These are phyloP conservation scores for Eucalyptus sp. DNA, from an alignment of 345 rosid species.

Conservation along the genomic window DNA sequence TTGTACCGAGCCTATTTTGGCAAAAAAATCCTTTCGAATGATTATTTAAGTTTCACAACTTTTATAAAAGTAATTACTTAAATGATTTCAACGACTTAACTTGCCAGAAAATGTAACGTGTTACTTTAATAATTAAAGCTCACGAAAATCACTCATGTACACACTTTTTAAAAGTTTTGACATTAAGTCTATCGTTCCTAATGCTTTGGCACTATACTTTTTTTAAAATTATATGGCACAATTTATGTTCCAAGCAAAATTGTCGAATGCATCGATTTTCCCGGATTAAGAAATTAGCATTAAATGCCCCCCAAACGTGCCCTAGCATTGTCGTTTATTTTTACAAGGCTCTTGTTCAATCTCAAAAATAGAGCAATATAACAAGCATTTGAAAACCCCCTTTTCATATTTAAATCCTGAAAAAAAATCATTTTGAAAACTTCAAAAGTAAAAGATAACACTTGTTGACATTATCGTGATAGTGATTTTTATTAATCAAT, in stretches of 20 bases:
- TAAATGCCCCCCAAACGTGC: neutral
- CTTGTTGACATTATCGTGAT: rapidly evolving
- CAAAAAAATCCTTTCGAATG: rapidly evolving
- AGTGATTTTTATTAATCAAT: too few species aligned
- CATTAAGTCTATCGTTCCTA: neutral
- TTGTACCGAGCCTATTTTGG: neutral
- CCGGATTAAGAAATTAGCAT: neutral
- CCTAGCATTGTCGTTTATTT: neutral
- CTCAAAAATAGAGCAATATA: neutral
- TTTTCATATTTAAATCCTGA: neutral
- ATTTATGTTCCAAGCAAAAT: neutral
- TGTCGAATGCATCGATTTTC: neutral
- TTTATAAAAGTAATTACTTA: neutral
- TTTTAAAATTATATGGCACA: neutral
- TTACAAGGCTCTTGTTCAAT: neutral
- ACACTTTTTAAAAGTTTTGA: neutral
- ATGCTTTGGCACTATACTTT: neutral
- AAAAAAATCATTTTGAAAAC: too few species aligned
- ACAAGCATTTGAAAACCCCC: neutral
- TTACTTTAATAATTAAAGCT: neutral
- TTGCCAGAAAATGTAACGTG: rapidly evolving
- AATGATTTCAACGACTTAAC: neutral
- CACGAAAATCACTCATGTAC: neutral
- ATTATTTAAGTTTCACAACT: neutral
- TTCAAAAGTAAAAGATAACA: neutral